Percentiles rank a stretch among this genome's conserved stretches.
phyloP scores from a whole-genome alignment of 352 stramenopile species.

The Phytophthora megakarya region DNA sequence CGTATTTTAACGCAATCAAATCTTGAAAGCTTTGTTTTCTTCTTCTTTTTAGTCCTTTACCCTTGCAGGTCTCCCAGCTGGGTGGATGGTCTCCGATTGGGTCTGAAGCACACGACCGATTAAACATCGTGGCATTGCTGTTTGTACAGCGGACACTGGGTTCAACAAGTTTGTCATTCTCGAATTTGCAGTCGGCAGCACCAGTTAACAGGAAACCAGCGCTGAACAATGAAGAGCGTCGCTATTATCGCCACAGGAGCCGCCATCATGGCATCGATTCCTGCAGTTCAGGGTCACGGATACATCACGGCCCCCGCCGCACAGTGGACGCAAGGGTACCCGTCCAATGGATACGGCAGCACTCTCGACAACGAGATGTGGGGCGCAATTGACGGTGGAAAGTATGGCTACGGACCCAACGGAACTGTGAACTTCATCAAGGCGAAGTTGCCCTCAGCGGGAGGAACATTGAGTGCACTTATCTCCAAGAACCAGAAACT shows the following conservation, averaged over 20 bases:
- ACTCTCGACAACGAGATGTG: constrained; percentile 45
- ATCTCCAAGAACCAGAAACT: constrained; percentile 55
- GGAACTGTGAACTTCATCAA: constrained; percentile 46
- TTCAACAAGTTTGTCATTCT: constrained; percentile 14
- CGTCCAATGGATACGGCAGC: constrained; percentile 52
- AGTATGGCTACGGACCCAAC: constrained; percentile 49
- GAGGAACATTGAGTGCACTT: constrained; percentile 45
- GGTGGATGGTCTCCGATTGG: constrained; percentile 4
- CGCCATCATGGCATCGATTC: constrained; percentile 18
- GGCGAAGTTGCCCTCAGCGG: constrained; percentile 38
- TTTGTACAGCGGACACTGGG: not conserved
- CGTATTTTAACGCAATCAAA: not conserved
- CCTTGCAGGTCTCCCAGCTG: constrained; percentile 7
- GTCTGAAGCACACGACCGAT: not conserved
- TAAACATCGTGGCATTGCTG: not conserved
- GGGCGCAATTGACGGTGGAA: constrained; percentile 34
- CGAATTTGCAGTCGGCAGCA: constrained; percentile 29
- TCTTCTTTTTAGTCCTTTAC: constrained; percentile 16
- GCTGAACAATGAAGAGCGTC: constrained; percentile 29
- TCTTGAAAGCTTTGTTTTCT: constrained; percentile 5
- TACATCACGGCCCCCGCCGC: constrained; percentile 53
- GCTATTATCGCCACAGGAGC: constrained; percentile 24
- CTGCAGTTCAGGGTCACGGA: constrained; percentile 27
- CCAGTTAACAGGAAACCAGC: constrained; percentile 1
- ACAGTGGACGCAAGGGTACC: constrained; percentile 42